Percentiles rank a stretch among this genome's conserved stretches.
phyloP scores from a whole-genome alignment of 495 filamentous ascomycete species.

The Penicillium paxilli region DNA sequence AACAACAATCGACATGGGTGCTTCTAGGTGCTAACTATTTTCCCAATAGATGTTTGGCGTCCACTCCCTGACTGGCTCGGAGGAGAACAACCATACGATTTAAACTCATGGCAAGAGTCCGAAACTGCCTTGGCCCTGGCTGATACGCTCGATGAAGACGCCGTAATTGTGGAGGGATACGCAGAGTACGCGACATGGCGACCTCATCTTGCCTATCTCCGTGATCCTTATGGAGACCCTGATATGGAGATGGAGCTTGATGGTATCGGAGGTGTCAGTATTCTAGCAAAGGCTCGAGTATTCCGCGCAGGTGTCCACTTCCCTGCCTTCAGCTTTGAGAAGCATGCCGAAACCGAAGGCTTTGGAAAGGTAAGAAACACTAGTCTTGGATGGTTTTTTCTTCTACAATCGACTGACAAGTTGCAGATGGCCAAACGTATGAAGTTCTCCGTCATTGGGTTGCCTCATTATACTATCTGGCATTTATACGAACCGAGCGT shows the following conservation, averaged over 20 bases:
- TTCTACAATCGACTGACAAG: constrained; percentile 30
- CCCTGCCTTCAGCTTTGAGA: constrained; percentile 98
- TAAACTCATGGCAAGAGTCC: constrained; percentile 99
- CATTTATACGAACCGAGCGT: constrained; percentile 98
- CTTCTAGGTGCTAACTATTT: neutral
- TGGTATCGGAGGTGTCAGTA: constrained; percentile 95
- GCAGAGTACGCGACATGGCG: constrained; percentile 99
- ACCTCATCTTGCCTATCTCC: constrained; percentile 94
- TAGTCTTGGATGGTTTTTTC: neutral
- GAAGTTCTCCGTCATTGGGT: constrained; percentile 92
- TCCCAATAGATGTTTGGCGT: constrained; percentile 85
- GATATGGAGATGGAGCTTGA: constrained; percentile 99
- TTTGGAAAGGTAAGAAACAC: constrained; percentile 83
- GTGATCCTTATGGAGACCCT: constrained; percentile 95
- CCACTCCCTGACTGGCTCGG: constrained; percentile 98
- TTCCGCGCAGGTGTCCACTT: constrained; percentile 96
- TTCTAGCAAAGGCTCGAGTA: constrained; percentile 92
- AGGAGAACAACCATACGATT: constrained; percentile 96
- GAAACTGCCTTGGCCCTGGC: constrained; percentile 93
- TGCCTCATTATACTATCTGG: constrained; percentile 99
- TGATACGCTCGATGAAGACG: constrained; percentile 95
- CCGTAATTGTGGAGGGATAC: constrained; percentile 98
- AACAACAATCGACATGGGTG: neutral
- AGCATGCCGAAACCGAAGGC: constrained; percentile 96
- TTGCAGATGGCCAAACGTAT: constrained; percentile 92